Base-by-base conservation (phyloP, 345 rosid species). In the Gossypium turneri region DNA sequence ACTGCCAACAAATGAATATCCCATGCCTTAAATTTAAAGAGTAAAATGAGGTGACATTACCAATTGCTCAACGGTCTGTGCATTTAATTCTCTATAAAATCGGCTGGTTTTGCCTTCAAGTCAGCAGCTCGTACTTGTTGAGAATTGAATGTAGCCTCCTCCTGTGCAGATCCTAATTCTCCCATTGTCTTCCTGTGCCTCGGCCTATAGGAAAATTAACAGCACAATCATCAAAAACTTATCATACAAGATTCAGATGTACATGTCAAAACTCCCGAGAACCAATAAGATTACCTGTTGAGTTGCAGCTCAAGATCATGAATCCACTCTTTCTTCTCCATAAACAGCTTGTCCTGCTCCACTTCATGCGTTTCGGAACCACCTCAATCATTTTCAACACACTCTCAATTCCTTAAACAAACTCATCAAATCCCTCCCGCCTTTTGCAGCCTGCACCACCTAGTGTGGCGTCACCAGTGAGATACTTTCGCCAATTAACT, bases 71-170 rank as follows among this genome's bases (percentile, higher is more conserved):
- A 93, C 94, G 20, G 95, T 34, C 75, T 93, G 94, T 3, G 88
- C 84, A 80, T 95, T 91, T 66, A 91, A 52, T 76, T 93, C 97
- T 76, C 98, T 88, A 34, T 34, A 94, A 79, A 91, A 90, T 72
- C 97, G 88, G 76, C 98, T 94, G 4, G 98, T 98, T 86, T 94
- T 94, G 41, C 91, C 98, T 91, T 94, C 95, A 90, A 92, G 81
- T 91, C 95, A 78, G 76, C 81, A 29, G 97, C 97, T 75, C 98
- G 85, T 12, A 80, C 85, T 80, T 86, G 86, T 75, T 95, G 99
- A 0, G 88, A 73, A 68, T 90, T 88, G 74, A 86, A 91, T 57
- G 84, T 72, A 12, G 94, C 38, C 38, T 34, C 38, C 38, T 29
- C 38, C 38, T 4, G 6, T 29, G 38, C 96, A 5, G 1, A 83